Conservation (phyloP, 148 eudicot species). For the Arbutus unedo region DNA sequence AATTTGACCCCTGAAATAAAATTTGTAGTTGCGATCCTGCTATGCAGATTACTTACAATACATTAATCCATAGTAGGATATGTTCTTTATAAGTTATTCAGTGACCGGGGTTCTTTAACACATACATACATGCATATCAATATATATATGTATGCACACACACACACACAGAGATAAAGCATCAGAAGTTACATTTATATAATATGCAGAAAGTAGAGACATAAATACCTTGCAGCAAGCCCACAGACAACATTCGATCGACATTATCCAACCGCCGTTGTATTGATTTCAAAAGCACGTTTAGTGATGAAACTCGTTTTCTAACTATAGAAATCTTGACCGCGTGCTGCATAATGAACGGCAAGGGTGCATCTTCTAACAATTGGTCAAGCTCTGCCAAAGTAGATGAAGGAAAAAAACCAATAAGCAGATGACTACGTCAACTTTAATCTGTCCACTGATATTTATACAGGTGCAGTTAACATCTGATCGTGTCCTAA, state of each 20-base stretch:
- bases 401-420: not conserved
- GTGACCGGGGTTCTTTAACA: too few relatives aligned
- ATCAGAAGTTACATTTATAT: not conserved
- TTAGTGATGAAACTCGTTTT: constrained; percentile 70
- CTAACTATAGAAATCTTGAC: constrained; percentile 70
- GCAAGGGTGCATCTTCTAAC: constrained; percentile 83
- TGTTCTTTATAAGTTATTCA: too few relatives aligned
- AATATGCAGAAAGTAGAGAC: not conserved
- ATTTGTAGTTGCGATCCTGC: not conserved
- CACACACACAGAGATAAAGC: not conserved
- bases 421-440: too few relatives aligned
- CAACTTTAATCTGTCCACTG: not conserved
- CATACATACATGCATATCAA: too few relatives aligned
- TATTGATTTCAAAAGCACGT: constrained; percentile 63
- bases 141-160: too few relatives aligned
- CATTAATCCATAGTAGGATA: not conserved
- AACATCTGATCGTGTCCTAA: too few relatives aligned
- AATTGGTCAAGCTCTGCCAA: constrained; percentile 77
- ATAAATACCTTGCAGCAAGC: constrained; percentile 50
- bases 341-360: constrained; percentile 93
- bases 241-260: constrained; percentile 59
- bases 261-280: constrained; percentile 85
- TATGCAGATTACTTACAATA: not conserved
- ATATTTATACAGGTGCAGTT: too few relatives aligned
- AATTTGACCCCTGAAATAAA: not conserved